Evolutionary conservation across 2,329 filamentous ascomycete species (phyloP).

Genomic region (Aspergillus eucalypticola): DNA sequence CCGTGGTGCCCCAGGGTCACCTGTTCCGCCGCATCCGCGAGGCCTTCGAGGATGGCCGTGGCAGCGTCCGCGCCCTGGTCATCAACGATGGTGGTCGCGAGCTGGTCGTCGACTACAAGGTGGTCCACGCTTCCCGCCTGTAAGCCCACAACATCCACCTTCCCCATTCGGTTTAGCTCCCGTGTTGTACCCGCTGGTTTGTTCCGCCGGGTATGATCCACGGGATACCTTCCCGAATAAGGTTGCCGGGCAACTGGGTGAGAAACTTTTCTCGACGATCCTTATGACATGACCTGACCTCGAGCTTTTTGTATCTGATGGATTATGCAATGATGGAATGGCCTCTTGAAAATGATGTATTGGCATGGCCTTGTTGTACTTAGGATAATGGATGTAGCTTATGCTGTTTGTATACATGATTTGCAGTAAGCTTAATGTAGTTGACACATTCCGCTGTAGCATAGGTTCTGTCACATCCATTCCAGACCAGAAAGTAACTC

Average conservation of each 20-base stretch:
- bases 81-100: conserved; percentile 91
- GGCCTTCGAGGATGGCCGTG: conserved; percentile 87
- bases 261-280: conserved; percentile 17
- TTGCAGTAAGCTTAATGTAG: background rate
- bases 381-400: conserved; percentile 23
- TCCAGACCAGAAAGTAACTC: too few relatives aligned
- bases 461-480: too few relatives aligned
- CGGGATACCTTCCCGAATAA: background rate
- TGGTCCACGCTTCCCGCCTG: conserved; percentile 76
- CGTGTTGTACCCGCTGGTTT: background rate
- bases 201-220: conserved; percentile 4
- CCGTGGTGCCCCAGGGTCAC: conserved; percentile 92
- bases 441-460: background rate
- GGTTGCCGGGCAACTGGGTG: background rate
- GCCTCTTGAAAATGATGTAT: conserved; percentile 19
- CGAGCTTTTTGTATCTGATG: conserved; percentile 17
- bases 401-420: background rate
- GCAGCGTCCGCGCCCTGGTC: conserved; percentile 91
- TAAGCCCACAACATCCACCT: conserved; percentile 41
- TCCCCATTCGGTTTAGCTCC: conserved; percentile 16
- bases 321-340: conserved; percentile 22
- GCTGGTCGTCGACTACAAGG: conserved; percentile 98
- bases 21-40: conserved; percentile 78
- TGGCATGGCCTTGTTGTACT: conserved; percentile 21
- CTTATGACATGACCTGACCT: conserved; percentile 21